Evolutionary conservation across 169 alveolate species (phyloP).

Genomic region (Miamiensis avidus): DNA sequence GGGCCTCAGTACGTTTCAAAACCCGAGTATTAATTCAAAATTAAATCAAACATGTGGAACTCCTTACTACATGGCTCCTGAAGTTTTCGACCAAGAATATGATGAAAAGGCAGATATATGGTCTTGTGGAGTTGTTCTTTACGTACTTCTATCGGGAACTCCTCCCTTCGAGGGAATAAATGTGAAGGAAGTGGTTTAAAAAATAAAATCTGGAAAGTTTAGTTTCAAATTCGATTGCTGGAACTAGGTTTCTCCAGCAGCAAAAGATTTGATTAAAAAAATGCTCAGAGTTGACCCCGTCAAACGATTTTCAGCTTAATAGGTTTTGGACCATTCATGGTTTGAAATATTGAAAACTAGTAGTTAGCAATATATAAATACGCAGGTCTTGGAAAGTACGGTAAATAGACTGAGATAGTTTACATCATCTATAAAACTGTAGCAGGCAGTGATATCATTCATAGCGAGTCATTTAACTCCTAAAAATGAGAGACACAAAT

Average conservation of each 20-base stretch:
- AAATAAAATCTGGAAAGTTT: background rate
- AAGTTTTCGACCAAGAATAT: constrained; percentile 18
- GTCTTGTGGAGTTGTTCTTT: constrained; percentile 33
- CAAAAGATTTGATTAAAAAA: constrained; percentile 10
- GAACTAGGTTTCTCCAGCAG: too few relatives aligned
- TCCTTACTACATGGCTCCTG: constrained; percentile 35
- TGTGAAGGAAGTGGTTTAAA: too few relatives aligned
- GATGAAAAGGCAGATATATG: constrained; percentile 31
- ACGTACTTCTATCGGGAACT: constrained; percentile 10
- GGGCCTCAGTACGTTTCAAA: constrained; percentile 11
- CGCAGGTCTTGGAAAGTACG: too few relatives aligned
- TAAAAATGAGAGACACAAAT: constrained; percentile 15
- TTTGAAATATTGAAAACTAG: constrained; percentile 25
- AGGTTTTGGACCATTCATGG: constrained; percentile 30
- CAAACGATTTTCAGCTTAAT: constrained; percentile 11
- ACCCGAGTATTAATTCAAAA: constrained; percentile 13
- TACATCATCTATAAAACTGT: too few relatives aligned
- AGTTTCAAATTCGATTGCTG: constrained; percentile 9
- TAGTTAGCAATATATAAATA: too few relatives aligned
- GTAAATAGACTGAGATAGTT: too few relatives aligned
- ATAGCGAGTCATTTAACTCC: constrained; percentile 15
- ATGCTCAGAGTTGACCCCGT: constrained; percentile 19
- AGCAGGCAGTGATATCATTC: constrained; percentile 19
- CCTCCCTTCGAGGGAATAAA: too few relatives aligned
- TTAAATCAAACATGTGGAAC: constrained; percentile 30